Conservation (phyloP, 805 yeast species). For the Grigorovia humatica region DNA sequence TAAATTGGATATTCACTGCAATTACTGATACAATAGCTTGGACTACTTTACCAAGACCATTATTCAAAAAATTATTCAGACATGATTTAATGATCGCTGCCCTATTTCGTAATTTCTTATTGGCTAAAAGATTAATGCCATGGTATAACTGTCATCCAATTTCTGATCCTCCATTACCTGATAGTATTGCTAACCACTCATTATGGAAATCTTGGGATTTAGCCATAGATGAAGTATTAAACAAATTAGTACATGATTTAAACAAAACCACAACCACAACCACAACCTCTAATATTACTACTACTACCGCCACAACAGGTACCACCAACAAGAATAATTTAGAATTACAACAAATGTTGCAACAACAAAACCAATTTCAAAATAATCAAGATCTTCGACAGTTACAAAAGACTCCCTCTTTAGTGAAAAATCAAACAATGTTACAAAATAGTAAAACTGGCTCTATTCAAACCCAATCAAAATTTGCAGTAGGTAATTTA, state of each 20-base stretch:
- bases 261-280: conserved; percentile 26
- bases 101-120: conserved; percentile 77
- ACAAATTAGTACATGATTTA: conserved; percentile 46
- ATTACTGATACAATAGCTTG: conserved; percentile 97
- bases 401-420: conserved; percentile 1
- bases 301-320: conserved; percentile 14
- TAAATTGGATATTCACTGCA: conserved; percentile 96
- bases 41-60: conserved; percentile 79
- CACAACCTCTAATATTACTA: background rate
- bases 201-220: conserved; percentile 99
- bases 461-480: conserved; percentile 20
- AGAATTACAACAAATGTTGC: conserved; percentile 18
- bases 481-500: conserved; percentile 25
- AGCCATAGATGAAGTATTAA: conserved; percentile 87
- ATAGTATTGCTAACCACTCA: conserved; percentile 65
- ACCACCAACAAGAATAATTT: conserved; percentile 5
- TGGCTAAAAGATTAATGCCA: conserved; percentile 92
- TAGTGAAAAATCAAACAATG: background rate
- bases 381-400: conserved; percentile 1
- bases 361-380: conserved; percentile 18
- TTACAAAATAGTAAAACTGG: conserved; percentile 7
- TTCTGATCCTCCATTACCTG: conserved; percentile 88
- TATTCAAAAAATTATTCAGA: conserved; percentile 82
- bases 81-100: conserved; percentile 97
- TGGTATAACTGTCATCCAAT: conserved; percentile 88